Percentiles rank a stretch among this genome's conserved stretches.
phyloP scores from a whole-genome alignment of 2,329 filamentous ascomycete species.

The Aaosphaeria pasadenensis region DNA sequence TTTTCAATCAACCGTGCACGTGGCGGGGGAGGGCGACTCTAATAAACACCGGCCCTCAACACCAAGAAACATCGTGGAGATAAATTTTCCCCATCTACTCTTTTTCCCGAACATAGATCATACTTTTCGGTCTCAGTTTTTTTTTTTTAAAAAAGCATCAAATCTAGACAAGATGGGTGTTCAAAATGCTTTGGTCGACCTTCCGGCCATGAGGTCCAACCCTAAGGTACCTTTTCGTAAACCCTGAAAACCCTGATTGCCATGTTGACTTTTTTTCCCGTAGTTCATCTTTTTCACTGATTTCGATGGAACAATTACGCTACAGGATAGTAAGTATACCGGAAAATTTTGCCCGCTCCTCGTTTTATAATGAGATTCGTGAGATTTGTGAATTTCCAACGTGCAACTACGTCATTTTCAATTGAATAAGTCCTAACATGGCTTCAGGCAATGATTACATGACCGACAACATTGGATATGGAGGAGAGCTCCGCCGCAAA shows the following conservation, averaged over 20 bases:
- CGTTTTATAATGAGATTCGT: neutral
- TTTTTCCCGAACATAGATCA: neutral
- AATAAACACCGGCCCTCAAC: too few relatives aligned
- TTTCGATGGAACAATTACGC: constrained; percentile 94
- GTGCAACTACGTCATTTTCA: neutral
- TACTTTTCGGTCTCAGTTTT: neutral
- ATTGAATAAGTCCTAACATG: constrained; percentile 8
- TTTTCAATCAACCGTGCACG: too few relatives aligned
- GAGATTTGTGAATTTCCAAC: neutral
- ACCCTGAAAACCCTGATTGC: constrained; percentile 1
- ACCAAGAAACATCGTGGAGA: too few relatives aligned
- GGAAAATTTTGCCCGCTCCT: neutral
- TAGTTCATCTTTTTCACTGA: constrained; percentile 97
- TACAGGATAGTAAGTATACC: constrained; percentile 58
- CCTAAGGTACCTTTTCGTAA: constrained; percentile 50
- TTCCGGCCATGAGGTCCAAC: constrained; percentile 52
- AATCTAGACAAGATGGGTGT: constrained; percentile 27
- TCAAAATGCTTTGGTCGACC: constrained; percentile 31
- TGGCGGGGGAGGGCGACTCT: too few relatives aligned
- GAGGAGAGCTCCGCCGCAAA: constrained; percentile 64
- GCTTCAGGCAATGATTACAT: constrained; percentile 61
- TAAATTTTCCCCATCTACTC: too few relatives aligned
- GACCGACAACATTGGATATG: constrained; percentile 91
- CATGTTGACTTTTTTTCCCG: constrained; percentile 4
- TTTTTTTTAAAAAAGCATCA: neutral